A percentile compares a stretch with the other conserved stretches of the same genome.
Evolutionary conservation across 495 filamentous ascomycete genomes (phyloP).

Genomic region (Ascodesmis nigricans): DNA sequence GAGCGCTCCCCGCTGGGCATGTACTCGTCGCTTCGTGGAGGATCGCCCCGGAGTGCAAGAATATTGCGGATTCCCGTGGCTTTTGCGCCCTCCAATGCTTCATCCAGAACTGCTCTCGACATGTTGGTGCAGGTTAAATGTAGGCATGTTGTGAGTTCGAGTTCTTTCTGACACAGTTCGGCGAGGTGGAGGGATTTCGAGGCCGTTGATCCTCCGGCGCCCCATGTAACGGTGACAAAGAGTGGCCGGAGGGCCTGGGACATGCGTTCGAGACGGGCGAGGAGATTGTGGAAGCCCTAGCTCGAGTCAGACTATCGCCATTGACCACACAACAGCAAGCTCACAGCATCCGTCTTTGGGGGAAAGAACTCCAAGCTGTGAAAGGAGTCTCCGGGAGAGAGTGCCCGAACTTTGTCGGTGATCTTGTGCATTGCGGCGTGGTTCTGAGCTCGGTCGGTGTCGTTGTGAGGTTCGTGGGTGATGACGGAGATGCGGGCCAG

Average conservation of each 20-base stretch:
- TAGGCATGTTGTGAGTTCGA: conserved; percentile 82
- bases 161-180: conserved; percentile 78
- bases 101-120: conserved; percentile 64
- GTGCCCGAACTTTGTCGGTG: conserved; percentile 83
- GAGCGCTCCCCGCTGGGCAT: conserved; percentile 10
- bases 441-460: conserved; percentile 78
- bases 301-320: too few species aligned
- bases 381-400: conserved; percentile 61
- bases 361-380: conserved; percentile 99
- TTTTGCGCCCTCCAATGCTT: conserved; percentile 78
- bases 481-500: not conserved
- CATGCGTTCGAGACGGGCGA: conserved; percentile 87
- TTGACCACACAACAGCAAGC: conserved; percentile 15
- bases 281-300: conserved; percentile 78
- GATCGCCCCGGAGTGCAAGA: conserved; percentile 80
- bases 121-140: conserved; percentile 98
- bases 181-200: conserved; percentile 80
- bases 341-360: conserved; percentile 52
- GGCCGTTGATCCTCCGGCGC: conserved; percentile 79
- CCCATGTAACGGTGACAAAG: conserved; percentile 96
- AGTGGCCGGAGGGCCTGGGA: conserved; percentile 67
- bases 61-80: conserved; percentile 87
- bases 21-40: conserved; percentile 77
- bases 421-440: conserved; percentile 53
- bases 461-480: conserved; percentile 46